phyloP scores from a whole-genome alignment of 2,329 filamentous ascomycete genomes.

The Ophiocordyceps camponoti-saundersi region DNA sequence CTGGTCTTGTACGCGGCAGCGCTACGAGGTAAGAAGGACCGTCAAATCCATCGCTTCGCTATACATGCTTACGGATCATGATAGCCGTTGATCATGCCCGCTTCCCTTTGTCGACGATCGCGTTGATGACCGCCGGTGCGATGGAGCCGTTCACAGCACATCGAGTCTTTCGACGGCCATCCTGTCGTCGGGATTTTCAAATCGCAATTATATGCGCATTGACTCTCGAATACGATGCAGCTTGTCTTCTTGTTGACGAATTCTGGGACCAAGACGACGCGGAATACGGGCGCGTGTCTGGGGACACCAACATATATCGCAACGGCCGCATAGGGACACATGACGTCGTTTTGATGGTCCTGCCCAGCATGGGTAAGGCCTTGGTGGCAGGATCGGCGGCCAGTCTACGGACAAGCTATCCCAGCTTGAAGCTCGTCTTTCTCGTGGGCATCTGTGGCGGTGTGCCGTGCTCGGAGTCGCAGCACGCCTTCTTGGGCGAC shows the following conservation, averaged over 20 bases:
- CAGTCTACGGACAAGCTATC: conserved; percentile 16
- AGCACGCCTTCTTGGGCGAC: conserved; percentile 11
- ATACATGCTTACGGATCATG: too few relatives aligned
- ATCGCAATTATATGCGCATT: conserved; percentile 13
- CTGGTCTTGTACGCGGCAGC: too few relatives aligned
- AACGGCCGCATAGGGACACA: conserved; percentile 11
- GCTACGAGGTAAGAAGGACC: too few relatives aligned
- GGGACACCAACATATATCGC: conserved; percentile 13
- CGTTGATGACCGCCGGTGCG: too few relatives aligned
- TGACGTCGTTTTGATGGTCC: conserved; percentile 12
- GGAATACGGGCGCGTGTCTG: conserved; percentile 7
- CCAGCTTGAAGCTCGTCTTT: conserved; percentile 14
- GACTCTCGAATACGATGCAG: conserved; percentile 8
- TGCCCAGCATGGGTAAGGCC: conserved; percentile 12
- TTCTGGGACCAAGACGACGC: conserved; percentile 9
- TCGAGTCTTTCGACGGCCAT: not conserved
- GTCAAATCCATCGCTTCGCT: too few relatives aligned
- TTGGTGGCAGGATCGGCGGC: conserved; percentile 9
- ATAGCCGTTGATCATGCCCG: too few relatives aligned
- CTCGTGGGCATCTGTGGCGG: conserved; percentile 24
- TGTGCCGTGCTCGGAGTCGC: conserved; percentile 7
- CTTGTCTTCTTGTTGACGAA: conserved; percentile 8
- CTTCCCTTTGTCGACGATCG: too few relatives aligned
- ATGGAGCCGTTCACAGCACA: too few relatives aligned
- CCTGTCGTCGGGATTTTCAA: conserved; percentile 4